phyloP scores from a whole-genome alignment of 257 asterid genomes.

The Coffea eugenioides region DNA sequence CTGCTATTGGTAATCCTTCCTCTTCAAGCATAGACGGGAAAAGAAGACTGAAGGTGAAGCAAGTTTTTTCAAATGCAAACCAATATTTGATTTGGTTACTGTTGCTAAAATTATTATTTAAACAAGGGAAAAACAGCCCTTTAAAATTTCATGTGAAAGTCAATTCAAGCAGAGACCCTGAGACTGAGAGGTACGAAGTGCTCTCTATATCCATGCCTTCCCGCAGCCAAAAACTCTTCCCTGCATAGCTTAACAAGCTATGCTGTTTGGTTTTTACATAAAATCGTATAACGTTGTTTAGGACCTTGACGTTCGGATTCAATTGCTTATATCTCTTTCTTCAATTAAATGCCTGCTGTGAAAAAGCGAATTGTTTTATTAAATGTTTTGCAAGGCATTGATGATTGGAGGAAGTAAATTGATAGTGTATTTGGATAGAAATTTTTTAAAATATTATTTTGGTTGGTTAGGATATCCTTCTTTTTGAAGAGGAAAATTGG shows the following conservation, averaged over 20 bases:
- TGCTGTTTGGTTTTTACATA: neutral
- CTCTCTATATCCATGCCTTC: conserved; percentile 49
- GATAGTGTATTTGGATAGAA: no score
- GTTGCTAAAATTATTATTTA: conserved; percentile 46
- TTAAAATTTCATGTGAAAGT: conserved; percentile 49
- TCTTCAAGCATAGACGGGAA: neutral
- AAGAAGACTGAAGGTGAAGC: conserved; percentile 4
- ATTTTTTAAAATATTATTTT: no score
- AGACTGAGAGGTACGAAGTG: conserved; percentile 64
- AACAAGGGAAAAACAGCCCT: conserved; percentile 54
- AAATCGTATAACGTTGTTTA: no score
- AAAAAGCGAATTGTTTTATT: no score
- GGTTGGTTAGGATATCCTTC: no score
- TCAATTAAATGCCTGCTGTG: no score
- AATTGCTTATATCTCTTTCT: no score
- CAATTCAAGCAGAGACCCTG: conserved; percentile 42
- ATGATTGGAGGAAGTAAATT: no score
- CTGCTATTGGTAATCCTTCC: neutral
- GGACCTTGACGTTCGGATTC: no score
- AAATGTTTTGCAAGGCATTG: no score
- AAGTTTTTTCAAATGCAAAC: conserved; percentile 24
- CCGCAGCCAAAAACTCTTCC: neutral
- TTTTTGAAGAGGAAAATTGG: no score
- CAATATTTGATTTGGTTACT: conserved; percentile 53
- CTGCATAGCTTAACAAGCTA: neutral